Evolutionary conservation across 352 stramenopile species (phyloP), one percentile per base, ranked within the genome.

Genomic region (Phytopythium montanum): DNA sequence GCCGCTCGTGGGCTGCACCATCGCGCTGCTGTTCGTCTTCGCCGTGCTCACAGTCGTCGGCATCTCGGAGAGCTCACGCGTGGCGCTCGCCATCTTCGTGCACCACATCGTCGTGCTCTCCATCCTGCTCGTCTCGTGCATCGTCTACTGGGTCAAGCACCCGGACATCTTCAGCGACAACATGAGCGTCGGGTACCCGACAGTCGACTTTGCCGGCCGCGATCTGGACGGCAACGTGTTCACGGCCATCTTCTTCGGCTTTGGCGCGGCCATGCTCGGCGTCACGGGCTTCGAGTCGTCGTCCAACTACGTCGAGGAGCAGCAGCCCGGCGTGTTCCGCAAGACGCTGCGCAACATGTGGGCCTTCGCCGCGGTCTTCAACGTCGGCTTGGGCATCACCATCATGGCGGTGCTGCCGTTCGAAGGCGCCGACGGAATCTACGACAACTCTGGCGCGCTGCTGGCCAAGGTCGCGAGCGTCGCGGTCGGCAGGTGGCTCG

Each of bases 251-350:
- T 92, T 92, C 61, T 96, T 87, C 53, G 87, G 87, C 42, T 91
- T 88, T 52, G 80, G 69, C 26, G 84, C 78, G 10, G 88, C 90
- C 4, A 96, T 97, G 85, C 72, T 97, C 21, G 91, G 91, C 53
- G 91, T 97, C 56, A 94, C 81, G 16, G 91, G 91, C 26, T 97
- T 97, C 56, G 91, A 97, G 72, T 96, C 84, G 0, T 92, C 81
- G 49, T 85, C 87, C 4, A 87, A 97, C 61, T 97, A 96, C 73
- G 85, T 97, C 14, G 88, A 97, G 65, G 81, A 96, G 70, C 88
- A 97, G 67, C 73, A 76, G 29, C 73, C 79, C 4, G 86, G 88
- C 2, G 87, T 97, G 7, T 97, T 97, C 60, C 67, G 77, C 42
- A 82, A 86, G 60, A 88, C 79, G 12, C 61, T 90, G 58, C 59